Percentiles rank a stretch among this genome's conserved stretches.
phyloP scores from a whole-genome alignment of 2,329 filamentous ascomycete genomes.

The Microsporum audouinii region DNA sequence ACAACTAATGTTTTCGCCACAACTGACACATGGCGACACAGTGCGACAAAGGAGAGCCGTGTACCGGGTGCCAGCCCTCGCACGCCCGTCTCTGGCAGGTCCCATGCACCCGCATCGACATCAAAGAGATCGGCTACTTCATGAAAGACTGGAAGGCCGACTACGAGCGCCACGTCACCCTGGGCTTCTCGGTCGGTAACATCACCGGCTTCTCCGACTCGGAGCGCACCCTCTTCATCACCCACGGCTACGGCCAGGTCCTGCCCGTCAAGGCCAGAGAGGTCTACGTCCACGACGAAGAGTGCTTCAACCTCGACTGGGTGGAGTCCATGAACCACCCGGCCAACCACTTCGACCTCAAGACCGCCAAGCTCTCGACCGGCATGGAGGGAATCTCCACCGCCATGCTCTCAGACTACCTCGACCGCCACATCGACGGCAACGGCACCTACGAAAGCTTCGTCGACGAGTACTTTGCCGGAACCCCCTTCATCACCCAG shows the following conservation, averaged over 20 bases:
- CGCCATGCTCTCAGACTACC: slow-evolving; percentile 73
- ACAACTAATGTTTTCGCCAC: background rate
- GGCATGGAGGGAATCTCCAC: slow-evolving; percentile 78
- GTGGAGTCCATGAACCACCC: slow-evolving; percentile 67
- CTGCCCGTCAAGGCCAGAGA: slow-evolving; percentile 88
- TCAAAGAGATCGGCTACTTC: slow-evolving; percentile 96
- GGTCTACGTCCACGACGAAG: slow-evolving; percentile 82
- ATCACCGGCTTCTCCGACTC: slow-evolving; percentile 69
- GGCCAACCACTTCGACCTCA: slow-evolving; percentile 70
- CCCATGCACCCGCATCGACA: slow-evolving; percentile 93
- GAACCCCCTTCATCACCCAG: slow-evolving; percentile 87
- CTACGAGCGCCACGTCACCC: slow-evolving; percentile 78
- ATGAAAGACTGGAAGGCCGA: slow-evolving; percentile 99
- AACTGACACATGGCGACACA: slow-evolving; percentile 13
- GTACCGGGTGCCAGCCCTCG: slow-evolving; percentile 86
- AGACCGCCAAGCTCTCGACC: slow-evolving; percentile 78
- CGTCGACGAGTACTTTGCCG: slow-evolving; percentile 91
- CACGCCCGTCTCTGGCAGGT: slow-evolving; percentile 96
- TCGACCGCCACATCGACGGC: slow-evolving; percentile 87
- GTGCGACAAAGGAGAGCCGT: slow-evolving; percentile 94
- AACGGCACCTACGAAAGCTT: slow-evolving; percentile 86
- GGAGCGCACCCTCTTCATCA: slow-evolving; percentile 71
- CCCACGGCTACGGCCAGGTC: slow-evolving; percentile 88
- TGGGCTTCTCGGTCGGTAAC: slow-evolving; percentile 83
- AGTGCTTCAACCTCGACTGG: slow-evolving; percentile 90